Base-by-base conservation (phyloP, 768 basidiomycete genomes). In the Panaeolus cyanescens region DNA sequence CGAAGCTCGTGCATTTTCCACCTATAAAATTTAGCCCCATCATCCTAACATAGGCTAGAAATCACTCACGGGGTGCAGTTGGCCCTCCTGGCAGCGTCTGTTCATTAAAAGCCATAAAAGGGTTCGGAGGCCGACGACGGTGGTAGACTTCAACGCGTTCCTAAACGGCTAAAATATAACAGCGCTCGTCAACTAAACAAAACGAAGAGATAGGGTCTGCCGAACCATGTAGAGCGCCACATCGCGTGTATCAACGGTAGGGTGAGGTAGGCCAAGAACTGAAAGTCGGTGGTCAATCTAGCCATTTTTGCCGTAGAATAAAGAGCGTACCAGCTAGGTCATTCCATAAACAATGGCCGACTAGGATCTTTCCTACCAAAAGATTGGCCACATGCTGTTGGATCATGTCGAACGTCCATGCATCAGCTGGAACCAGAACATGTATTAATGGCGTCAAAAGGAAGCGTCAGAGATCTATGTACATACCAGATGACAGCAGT, bases 91-190 rank as follows among this genome's bases (percentile, higher is more conserved):
- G 69, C 89, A 90, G 31, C 88, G 84, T 66, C 92, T 82, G 59
- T 85, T 82, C 91, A 94, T 91, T 33, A 94, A 82, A 66, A 88
- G 88, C 90, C 90, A 93, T 71, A 87, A 85, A 15, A 94, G 79
- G 4, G 93, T 94, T 68, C 86, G 88, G 33, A 94, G 79, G 28
- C 93, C 91, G 62, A 92, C 76, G 54, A 86, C 72, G 68, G 88
- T 85, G 5, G 85, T 85, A 28, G 83, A 82, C 25, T 85, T 83
- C 56, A 93, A 74, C 1, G 89, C 84, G 59, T 86, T 89, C 68
- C 90, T 83, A 69, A 93, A 93, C 0, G 92, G 92, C 77, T 90
- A 50, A 31, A 54, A 42, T 32, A 53, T n/a, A 64, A 54, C 40
- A 54, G 40, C 12, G 42, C 25, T 25, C 40, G 61, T 62, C 55